Evolutionary conservation across 495 filamentous ascomycete genomes (phyloP).

Genomic region (Tuber aestivum): DNA sequence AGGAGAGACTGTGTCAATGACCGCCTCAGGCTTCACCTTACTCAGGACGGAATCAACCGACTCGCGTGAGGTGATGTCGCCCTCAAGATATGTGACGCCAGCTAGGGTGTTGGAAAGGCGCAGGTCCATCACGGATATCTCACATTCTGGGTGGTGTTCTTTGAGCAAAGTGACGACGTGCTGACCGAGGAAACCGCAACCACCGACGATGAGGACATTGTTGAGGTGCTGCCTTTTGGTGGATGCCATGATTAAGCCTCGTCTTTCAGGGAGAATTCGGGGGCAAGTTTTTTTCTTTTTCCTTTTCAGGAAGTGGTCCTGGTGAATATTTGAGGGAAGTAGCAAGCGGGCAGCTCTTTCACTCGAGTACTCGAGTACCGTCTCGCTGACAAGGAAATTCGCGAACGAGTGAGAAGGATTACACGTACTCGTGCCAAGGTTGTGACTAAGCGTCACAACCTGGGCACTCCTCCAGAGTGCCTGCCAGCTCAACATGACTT

Average conservation of each 20-base stretch:
- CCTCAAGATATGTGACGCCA: constrained; percentile 70
- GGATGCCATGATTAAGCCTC: constrained; percentile 15
- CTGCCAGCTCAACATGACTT: too few species aligned
- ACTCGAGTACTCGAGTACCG: too few species aligned
- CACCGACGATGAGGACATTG: constrained; percentile 60
- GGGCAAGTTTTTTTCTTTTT: neutral
- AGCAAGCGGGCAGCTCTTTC: neutral
- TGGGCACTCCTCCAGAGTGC: too few species aligned
- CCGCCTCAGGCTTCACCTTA: constrained; percentile 69
- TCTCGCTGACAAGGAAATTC: neutral
- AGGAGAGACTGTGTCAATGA: constrained; percentile 92
- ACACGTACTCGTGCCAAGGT: too few species aligned
- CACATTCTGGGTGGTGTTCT: constrained; percentile 51
- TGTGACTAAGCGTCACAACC: too few species aligned
- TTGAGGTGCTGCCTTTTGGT: constrained; percentile 45
- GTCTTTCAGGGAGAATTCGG: constrained; percentile 16
- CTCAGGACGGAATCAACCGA: constrained; percentile 61
- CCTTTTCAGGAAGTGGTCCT: neutral
- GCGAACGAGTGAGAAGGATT: neutral
- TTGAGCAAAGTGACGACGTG: constrained; percentile 60
- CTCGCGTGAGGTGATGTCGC: constrained; percentile 74
- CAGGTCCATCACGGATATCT: constrained; percentile 81
- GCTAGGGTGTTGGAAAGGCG: constrained; percentile 69
- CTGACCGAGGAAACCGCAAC: constrained; percentile 65
- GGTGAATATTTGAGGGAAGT: neutral